Percentiles rank a stretch among this genome's conserved stretches.
Evolutionary conservation across 169 alveolate genomes (phyloP).

Genomic region (Cryptosporidium felis): DNA sequence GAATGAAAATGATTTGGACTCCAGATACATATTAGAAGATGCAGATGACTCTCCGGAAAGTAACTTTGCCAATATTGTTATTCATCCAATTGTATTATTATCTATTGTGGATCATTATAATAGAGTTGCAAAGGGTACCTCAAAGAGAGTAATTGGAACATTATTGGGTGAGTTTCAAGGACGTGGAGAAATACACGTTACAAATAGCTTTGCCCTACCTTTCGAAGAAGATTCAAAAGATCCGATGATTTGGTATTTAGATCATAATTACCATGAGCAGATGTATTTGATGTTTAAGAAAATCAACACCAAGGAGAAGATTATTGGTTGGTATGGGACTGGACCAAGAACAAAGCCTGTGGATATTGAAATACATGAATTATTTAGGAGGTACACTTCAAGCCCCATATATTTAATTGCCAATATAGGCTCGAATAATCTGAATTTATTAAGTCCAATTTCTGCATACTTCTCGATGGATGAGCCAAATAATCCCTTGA

Average conservation of each 20-base stretch:
- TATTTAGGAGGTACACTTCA: constrained; percentile 91
- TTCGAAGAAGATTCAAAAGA: constrained; percentile 99
- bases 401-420: constrained; percentile 94
- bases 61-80: constrained; percentile 81
- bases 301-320: constrained; percentile 93
- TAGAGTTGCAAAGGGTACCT: constrained; percentile 94
- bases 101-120: constrained; percentile 99
- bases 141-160: constrained; percentile 98
- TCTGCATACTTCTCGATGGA: constrained; percentile 93
- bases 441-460: constrained; percentile 87
- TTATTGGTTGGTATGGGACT: constrained; percentile 99
- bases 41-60: neutral
- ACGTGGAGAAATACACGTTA: constrained; percentile 91
- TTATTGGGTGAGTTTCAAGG: constrained; percentile 92
- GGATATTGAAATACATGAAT: constrained; percentile 97
- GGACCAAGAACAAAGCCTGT: constrained; percentile 96
- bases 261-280: constrained; percentile 96
- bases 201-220: constrained; percentile 98
- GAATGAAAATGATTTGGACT: neutral
- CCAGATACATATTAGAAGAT: neutral
- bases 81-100: constrained; percentile 95
- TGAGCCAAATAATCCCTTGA: constrained; percentile 92
- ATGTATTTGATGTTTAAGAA: constrained; percentile 96
- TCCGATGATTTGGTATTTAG: constrained; percentile 97
- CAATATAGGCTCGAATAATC: constrained; percentile 78